phyloP scores from a whole-genome alignment of 2,329 filamentous ascomycete species.

The Fusarium tjaetaba region DNA sequence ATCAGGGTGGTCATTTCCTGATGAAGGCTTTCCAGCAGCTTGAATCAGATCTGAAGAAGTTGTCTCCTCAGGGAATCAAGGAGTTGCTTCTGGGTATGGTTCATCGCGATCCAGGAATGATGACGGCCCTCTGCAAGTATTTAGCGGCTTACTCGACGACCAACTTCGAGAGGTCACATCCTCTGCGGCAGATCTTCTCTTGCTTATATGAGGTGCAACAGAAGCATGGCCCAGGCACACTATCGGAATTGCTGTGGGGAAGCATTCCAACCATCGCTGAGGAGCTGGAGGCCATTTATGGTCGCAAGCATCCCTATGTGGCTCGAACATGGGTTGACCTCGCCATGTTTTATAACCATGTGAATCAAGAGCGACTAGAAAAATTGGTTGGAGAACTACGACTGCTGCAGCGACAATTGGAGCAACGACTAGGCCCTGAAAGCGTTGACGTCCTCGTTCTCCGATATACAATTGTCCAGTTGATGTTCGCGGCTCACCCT shows the following conservation, averaged over 20 bases:
- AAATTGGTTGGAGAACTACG: constrained; percentile 53
- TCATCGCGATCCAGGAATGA: constrained; percentile 55
- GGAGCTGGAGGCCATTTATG: constrained; percentile 57
- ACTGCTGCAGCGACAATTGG: constrained; percentile 49
- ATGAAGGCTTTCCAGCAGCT: constrained; percentile 57
- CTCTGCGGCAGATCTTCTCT: constrained; percentile 55
- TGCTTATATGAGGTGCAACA: constrained; percentile 58
- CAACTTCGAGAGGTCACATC: constrained; percentile 55
- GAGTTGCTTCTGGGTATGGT: constrained; percentile 57
- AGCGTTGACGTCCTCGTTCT: constrained; percentile 51
- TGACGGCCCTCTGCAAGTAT: constrained; percentile 58
- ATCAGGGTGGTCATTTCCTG: constrained; percentile 52
- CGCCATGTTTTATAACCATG: constrained; percentile 53
- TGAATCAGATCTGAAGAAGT: constrained; percentile 54
- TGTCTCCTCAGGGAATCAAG: constrained; percentile 56
- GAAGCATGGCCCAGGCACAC: constrained; percentile 54
- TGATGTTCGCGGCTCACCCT: constrained; percentile 50
- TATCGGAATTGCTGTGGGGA: constrained; percentile 56
- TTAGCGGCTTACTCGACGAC: constrained; percentile 56
- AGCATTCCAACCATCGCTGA: constrained; percentile 55
- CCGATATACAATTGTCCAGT: constrained; percentile 54
- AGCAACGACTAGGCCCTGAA: constrained; percentile 47
- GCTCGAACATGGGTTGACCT: constrained; percentile 55
- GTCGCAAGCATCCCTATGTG: constrained; percentile 55
- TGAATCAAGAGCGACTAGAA: constrained; percentile 49